These are phyloP conservation scores for Achaetomium macrosporum DNA, from an alignment of 2,329 filamentous ascomycete genomes.

Conservation along the genomic window DNA sequence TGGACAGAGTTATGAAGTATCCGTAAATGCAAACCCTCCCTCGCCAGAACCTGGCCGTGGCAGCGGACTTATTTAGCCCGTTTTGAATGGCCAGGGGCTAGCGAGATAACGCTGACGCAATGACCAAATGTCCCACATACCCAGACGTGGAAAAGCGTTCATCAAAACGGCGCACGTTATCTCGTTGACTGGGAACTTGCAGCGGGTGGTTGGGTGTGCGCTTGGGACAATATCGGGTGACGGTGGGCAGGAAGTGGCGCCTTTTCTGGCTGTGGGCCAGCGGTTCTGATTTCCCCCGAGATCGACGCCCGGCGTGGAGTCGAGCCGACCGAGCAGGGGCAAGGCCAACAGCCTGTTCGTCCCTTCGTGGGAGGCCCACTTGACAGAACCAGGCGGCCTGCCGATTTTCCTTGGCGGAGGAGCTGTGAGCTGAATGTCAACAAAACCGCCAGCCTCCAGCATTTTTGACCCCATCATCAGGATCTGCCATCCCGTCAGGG, in stretches of 20 bases:
- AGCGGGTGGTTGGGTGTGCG: slow-evolving; percentile 6
- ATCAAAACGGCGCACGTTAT: neutral
- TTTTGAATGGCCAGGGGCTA: no score
- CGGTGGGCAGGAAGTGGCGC: slow-evolving; percentile 9
- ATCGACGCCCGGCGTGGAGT: slow-evolving; percentile 10
- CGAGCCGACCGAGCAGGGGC: neutral
- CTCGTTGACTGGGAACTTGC: neutral
- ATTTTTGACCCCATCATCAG: slow-evolving; percentile 4
- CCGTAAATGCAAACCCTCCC: no score
- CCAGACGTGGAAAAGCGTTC: neutral
- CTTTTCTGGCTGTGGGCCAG: neutral
- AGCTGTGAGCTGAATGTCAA: slow-evolving; percentile 22
- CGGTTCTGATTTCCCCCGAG: slow-evolving; percentile 9
- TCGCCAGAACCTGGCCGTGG: no score
- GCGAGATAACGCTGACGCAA: no score
- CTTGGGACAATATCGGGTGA: slow-evolving; percentile 13
- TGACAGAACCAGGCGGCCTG: neutral
- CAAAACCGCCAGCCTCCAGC: slow-evolving; percentile 14
- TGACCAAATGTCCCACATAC: no score
- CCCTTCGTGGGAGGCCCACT: neutral
- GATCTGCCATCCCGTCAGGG: neutral
- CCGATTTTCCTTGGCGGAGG: slow-evolving; percentile 19
- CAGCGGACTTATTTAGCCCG: no score
- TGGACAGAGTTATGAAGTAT: no score
- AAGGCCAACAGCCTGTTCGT: slow-evolving; percentile 9